Conservation (phyloP, 352 stramenopile species). For the Phytopythium mirpurense region DNA sequence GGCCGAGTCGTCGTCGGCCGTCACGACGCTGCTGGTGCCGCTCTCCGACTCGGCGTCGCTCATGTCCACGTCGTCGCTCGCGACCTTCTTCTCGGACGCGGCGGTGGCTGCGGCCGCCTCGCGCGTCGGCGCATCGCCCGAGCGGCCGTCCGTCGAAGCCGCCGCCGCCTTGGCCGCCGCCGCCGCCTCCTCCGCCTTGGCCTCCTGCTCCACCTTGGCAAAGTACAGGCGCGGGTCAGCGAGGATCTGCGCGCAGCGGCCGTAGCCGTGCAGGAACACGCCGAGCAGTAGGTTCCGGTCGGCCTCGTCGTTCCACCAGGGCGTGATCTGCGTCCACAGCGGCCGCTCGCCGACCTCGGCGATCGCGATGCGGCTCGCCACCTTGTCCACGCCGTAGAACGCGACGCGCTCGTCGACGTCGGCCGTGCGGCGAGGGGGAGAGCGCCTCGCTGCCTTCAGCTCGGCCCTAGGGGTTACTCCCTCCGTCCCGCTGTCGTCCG, state of each 20-base stretch:
- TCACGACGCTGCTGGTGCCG: conserved; percentile 33
- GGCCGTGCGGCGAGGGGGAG: conserved; percentile 22
- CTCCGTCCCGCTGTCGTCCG: neutral
- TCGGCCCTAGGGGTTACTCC: no score
- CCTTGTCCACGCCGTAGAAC: conserved; percentile 64
- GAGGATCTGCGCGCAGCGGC: conserved; percentile 78
- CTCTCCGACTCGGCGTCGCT: conserved; percentile 51
- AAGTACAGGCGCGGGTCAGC: conserved; percentile 72
- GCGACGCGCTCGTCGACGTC: conserved; percentile 70
- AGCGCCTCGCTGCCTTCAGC: conserved; percentile 4
- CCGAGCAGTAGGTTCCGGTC: conserved; percentile 77
- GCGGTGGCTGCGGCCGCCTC: conserved; percentile 4
- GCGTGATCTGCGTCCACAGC: conserved; percentile 75
- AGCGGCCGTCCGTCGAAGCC: conserved; percentile 7
- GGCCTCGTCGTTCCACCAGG: conserved; percentile 80
- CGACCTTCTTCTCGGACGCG: conserved; percentile 13
- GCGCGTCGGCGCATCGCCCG: neutral
- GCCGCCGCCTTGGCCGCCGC: neutral
- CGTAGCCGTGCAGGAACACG: conserved; percentile 85
- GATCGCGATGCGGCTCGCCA: conserved; percentile 56
- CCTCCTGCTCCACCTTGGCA: conserved; percentile 48
- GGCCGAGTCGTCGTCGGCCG: conserved; percentile 18
- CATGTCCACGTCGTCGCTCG: conserved; percentile 23
- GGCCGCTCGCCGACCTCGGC: conserved; percentile 71
- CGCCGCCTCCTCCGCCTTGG: conserved; percentile 20